Base-by-base conservation (phyloP, 495 filamentous ascomycete genomes). In the Tuber magnatum region DNA sequence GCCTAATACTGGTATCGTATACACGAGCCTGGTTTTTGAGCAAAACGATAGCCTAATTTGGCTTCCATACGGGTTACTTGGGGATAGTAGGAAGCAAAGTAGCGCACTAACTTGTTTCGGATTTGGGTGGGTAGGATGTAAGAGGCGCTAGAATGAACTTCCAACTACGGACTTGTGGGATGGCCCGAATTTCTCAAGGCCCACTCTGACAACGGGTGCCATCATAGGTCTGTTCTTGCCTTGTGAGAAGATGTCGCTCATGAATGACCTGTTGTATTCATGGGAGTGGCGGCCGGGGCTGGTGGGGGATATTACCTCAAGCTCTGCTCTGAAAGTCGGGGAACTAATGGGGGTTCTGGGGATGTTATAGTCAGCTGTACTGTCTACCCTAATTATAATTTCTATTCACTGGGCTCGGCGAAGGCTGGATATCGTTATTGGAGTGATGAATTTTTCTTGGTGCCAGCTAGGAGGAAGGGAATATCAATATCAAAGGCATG, bases 131-230 rank as follows among this genome's bases (percentile, higher is more conserved):
- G 24, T 28, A 56, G 51, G 0, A 9, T 56, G 4, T 10, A 28
- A 12, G 51, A 0, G 51, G 14, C 0, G n/a, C 10, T n/a, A 56
- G 7, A 0, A 28, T 1, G 2, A 2, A 14, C 0, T n/a, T 28
- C 2, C 51, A 0, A 1, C 7, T 8, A 2, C 48, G 9, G n/a
- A 14, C 51, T 61, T 32, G 46, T 8, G 44, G 44, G 44, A 46
- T 6, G 16, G 16, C 5, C 44, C 44, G 18, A 20, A 16, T 46
- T 46, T 46, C 44, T 16, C 44, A 16, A 20, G 44, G 44, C 18
- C n/a, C n/a, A n/a, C n/a, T n/a, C n/a, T n/a, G n/a, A n/a, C n/a
- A n/a, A n/a, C n/a, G n/a, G n/a, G n/a, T n/a, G n/a, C n/a, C n/a
- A n/a, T n/a, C n/a, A n/a, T n/a, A n/a, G n/a, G n/a, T n/a, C n/a